Evolutionary conservation across 164 flowering plant genomes (phyloP).

Genomic region (Saururus chinensis): DNA sequence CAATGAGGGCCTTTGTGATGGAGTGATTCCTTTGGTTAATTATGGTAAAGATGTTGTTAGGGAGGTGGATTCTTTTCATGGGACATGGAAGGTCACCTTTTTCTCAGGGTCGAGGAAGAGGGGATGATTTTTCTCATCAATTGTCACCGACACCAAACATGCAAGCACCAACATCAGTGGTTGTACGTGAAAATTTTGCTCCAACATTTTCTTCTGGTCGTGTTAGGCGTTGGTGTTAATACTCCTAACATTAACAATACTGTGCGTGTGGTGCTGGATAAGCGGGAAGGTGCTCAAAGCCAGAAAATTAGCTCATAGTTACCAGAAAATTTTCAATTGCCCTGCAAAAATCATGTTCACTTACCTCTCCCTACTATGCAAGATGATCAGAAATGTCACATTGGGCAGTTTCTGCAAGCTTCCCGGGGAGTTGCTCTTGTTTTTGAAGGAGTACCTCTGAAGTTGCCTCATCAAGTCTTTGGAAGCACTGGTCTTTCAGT

Average conservation of each 20-base stretch:
- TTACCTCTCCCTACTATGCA: constrained; percentile 21
- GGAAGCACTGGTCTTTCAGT: constrained; percentile 20
- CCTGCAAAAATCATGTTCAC: constrained; percentile 6
- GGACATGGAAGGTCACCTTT: constrained; percentile 70
- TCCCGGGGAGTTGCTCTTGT: constrained; percentile 26
- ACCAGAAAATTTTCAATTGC: constrained; percentile 4
- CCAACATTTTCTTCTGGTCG: constrained; percentile 54
- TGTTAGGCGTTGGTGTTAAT: constrained; percentile 37
- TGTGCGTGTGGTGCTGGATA: constrained; percentile 31
- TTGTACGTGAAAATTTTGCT: constrained; percentile 49
- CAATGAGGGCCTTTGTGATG: constrained; percentile 55
- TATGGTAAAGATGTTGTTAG: constrained; percentile 48
- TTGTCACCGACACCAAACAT: constrained; percentile 44
- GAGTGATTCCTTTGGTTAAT: constrained; percentile 22
- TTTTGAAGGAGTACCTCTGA: constrained; percentile 27
- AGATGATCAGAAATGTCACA: constrained; percentile 18
- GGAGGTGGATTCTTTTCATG: constrained; percentile 46
- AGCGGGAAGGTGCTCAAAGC: constrained; percentile 36
- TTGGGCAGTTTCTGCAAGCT: constrained; percentile 17
- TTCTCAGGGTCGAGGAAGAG: constrained; percentile 63
- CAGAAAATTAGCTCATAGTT: constrained; percentile 35
- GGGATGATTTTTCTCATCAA: constrained; percentile 41
- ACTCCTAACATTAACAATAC: constrained; percentile 9
- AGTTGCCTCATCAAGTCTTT: constrained; percentile 58
- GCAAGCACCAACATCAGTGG: constrained; percentile 43